Evolutionary conservation across 441 rosid species (phyloP).

Genomic region (Raphanus hybrid): DNA sequence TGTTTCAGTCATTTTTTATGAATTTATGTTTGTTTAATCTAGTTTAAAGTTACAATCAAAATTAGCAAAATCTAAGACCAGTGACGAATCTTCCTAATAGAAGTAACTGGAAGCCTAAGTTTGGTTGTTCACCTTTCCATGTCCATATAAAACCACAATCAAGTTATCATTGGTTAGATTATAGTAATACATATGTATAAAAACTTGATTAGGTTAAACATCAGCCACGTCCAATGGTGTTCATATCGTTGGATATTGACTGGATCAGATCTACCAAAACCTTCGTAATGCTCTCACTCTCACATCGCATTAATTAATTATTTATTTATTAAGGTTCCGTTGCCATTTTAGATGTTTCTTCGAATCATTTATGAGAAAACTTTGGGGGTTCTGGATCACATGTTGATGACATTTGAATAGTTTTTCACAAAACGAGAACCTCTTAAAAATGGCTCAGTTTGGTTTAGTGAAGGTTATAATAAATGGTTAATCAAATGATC

Average conservation of each 20-base stretch:
- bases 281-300: neutral
- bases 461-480: neutral
- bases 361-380: too few species aligned
- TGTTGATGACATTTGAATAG: too few species aligned
- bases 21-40: neutral
- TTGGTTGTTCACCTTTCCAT: neutral
- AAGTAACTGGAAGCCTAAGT: slow-evolving; percentile 10
- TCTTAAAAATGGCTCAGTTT: neutral
- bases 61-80: neutral
- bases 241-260: neutral
- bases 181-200: neutral
- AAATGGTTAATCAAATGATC: neutral
- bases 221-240: slow-evolving; percentile 9
- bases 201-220: slow-evolving; percentile 25
- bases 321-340: neutral
- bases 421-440: neutral
- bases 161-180: neutral
- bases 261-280: neutral
- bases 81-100: neutral
- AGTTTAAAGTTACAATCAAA: neutral
- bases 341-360: neutral
- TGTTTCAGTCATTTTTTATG: neutral
- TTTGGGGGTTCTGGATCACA: too few species aligned
- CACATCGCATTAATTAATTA: neutral
- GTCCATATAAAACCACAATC: neutral